Evolutionary conservation across 805 yeast species (phyloP).

Genomic region (Ogataea parapolymorpha): DNA sequence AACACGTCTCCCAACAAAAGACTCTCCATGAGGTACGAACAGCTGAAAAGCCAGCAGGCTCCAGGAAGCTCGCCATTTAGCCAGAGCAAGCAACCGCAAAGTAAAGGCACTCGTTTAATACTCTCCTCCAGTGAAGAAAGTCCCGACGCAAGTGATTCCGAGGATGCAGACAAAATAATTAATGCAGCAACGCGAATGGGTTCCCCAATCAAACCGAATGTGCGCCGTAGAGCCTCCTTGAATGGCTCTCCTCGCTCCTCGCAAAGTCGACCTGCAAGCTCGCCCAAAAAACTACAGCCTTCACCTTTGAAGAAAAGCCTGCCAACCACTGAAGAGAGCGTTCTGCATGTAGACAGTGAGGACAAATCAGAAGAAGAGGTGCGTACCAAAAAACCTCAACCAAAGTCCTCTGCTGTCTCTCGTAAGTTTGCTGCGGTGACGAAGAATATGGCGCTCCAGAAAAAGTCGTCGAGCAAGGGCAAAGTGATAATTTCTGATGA

Average conservation of each 20-base stretch:
- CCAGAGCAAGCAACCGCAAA: neutral
- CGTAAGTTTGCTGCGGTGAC: constrained; percentile 23
- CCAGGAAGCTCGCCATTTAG: constrained; percentile 3
- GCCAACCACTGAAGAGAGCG: neutral
- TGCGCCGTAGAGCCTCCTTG: constrained; percentile 16
- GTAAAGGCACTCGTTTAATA: neutral
- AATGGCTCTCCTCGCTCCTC: constrained; percentile 20
- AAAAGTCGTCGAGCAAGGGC: constrained; percentile 11
- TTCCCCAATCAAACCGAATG: constrained; percentile 26
- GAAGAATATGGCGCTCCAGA: constrained; percentile 28
- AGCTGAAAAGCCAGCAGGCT: constrained; percentile 7
- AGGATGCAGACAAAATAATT: constrained; percentile 31
- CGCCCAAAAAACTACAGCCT: constrained; percentile 15
- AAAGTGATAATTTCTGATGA: constrained; percentile 2
- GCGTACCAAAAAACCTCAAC: neutral
- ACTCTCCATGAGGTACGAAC: constrained; percentile 15
- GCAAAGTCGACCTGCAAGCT: constrained; percentile 1
- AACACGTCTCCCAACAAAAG: constrained; percentile 18
- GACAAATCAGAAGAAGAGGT: constrained; percentile 5
- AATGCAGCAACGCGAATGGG: constrained; percentile 30
- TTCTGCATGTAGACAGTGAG: neutral
- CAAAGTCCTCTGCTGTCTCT: neutral
- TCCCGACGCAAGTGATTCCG: constrained; percentile 14
- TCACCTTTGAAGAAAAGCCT: constrained; percentile 21
- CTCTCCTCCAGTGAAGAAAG: constrained; percentile 9